These are phyloP conservation scores for Chytriomyces sp. DNA, from an alignment of 192 early-diverging fungal species.

Conservation along the genomic window DNA sequence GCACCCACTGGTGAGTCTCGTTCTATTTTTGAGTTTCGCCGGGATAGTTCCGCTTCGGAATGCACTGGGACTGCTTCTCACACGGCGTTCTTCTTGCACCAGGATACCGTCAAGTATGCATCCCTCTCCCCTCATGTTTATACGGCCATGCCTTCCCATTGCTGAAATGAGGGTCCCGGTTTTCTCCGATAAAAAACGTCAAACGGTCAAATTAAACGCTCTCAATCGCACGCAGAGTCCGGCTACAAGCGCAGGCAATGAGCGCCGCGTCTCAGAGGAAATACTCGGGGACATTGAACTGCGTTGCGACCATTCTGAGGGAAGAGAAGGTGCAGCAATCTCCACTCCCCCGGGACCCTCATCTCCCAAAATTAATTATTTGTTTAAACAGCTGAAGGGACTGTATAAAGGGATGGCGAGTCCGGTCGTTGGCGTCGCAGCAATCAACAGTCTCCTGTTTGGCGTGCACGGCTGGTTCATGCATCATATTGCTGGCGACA, in stretches of 20 bases:
- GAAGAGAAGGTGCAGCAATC: slow-evolving; percentile 47
- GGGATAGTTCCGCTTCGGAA: background rate
- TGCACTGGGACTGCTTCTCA: too few relatives aligned
- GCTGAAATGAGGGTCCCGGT: too few relatives aligned
- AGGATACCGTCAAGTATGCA: slow-evolving; percentile 58
- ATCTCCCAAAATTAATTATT: background rate
- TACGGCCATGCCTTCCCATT: background rate
- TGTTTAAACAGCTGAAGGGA: slow-evolving; percentile 51
- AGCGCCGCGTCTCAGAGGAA: slow-evolving; percentile 5
- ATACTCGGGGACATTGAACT: slow-evolving; percentile 39
- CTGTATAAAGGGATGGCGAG: slow-evolving; percentile 96
- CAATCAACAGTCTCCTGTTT: slow-evolving; percentile 49
- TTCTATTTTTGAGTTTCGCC: slow-evolving; percentile 3
- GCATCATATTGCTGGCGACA: slow-evolving; percentile 44
- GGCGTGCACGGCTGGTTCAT: slow-evolving; percentile 56
- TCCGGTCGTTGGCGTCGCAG: slow-evolving; percentile 87
- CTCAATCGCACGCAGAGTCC: slow-evolving; percentile 34
- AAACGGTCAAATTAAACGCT: background rate
- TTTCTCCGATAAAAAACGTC: too few relatives aligned
- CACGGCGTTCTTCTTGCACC: background rate
- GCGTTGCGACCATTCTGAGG: slow-evolving; percentile 44
- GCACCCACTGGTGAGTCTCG: slow-evolving; percentile 52
- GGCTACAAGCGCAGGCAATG: slow-evolving; percentile 45
- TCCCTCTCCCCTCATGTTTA: background rate
- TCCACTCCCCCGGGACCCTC: background rate